Percentiles rank a stretch among this genome's conserved stretches.
Conservation (phyloP, 108 stramenopile species). For the Cyclotella cryptica region DNA sequence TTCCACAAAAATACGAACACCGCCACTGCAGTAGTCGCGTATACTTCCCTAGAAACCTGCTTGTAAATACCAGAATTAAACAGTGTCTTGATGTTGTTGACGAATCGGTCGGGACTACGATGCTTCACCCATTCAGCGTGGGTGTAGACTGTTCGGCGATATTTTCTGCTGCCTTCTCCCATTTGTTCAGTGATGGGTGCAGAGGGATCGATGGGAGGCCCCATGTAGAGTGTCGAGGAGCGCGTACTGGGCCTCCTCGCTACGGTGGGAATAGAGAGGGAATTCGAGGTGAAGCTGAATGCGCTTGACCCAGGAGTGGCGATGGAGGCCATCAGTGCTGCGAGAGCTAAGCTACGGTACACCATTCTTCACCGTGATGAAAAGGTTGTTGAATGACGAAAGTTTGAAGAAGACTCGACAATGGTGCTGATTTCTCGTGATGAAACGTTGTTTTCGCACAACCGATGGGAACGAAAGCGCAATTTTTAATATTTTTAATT, state of each 20-base stretch:
- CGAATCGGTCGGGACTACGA: constrained; percentile 68
- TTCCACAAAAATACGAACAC: constrained; percentile 64
- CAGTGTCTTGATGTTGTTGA: constrained; percentile 55
- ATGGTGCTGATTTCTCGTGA: not conserved
- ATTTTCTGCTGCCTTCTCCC: constrained; percentile 72
- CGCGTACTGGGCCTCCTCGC: not conserved
- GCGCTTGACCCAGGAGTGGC: constrained; percentile 14
- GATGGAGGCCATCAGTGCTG: constrained; percentile 24
- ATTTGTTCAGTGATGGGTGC: constrained; percentile 52
- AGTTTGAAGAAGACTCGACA: not conserved
- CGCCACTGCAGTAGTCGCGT: constrained; percentile 53
- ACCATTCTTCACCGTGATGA: not conserved
- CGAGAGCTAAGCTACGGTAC: not conserved
- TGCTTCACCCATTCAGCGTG: constrained; percentile 81
- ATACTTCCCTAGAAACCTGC: constrained; percentile 59
- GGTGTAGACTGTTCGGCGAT: constrained; percentile 77
- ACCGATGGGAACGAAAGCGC: too few species aligned
- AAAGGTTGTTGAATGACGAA: not conserved
- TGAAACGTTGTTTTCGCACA: not conserved
- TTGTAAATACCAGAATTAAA: constrained; percentile 67
- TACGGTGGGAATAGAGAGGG: constrained; percentile 12
- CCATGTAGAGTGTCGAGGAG: constrained; percentile 28
- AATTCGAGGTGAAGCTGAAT: constrained; percentile 18
- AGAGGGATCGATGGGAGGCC: constrained; percentile 40
- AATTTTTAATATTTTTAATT: too few species aligned